Evolutionary conservation across 1,139 yeast species (phyloP).

Genomic region (Zhuliangozyma blackwelliae): DNA sequence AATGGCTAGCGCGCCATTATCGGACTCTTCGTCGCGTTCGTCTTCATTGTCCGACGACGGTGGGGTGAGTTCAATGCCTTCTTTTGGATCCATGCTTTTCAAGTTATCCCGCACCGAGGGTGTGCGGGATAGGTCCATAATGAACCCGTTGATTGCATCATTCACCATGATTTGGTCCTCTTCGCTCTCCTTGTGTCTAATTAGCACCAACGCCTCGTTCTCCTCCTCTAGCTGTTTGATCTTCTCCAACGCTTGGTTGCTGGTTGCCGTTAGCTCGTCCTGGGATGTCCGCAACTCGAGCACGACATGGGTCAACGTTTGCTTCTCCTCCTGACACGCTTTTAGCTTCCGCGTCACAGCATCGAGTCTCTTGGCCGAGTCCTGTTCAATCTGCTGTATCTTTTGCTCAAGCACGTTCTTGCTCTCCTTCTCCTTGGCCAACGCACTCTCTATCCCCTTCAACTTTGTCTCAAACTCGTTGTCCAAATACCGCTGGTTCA

Average conservation of each 20-base stretch:
- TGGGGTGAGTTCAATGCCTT: slow-evolving; percentile 16
- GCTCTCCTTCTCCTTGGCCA: slow-evolving; percentile 16
- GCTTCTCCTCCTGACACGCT: slow-evolving; percentile 16
- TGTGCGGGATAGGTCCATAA: slow-evolving; percentile 10
- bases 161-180: slow-evolving; percentile 4
- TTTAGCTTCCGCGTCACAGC: slow-evolving; percentile 16
- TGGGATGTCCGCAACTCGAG: slow-evolving; percentile 38
- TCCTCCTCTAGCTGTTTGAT: slow-evolving; percentile 2
- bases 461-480: slow-evolving; percentile 19
- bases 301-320: slow-evolving; percentile 21
- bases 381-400: slow-evolving; percentile 16
- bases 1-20: too few species aligned
- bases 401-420: slow-evolving; percentile 19
- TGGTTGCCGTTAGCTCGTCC: slow-evolving; percentile 1
- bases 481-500: slow-evolving; percentile 26
- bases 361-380: slow-evolving; percentile 15
- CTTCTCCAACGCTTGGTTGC: slow-evolving; percentile 1
- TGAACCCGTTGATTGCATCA: slow-evolving; percentile 11
- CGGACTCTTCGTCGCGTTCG: slow-evolving; percentile 1
- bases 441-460: slow-evolving; percentile 16
- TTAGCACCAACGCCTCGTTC: slow-evolving; percentile 1
- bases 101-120: slow-evolving; percentile 10
- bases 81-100: slow-evolving; percentile 7
- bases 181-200: background rate
- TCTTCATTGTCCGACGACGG: slow-evolving; percentile 18